Evolutionary conservation across 2,329 filamentous ascomycete genomes (phyloP).

Genomic region (Herpotrichia juniperi): DNA sequence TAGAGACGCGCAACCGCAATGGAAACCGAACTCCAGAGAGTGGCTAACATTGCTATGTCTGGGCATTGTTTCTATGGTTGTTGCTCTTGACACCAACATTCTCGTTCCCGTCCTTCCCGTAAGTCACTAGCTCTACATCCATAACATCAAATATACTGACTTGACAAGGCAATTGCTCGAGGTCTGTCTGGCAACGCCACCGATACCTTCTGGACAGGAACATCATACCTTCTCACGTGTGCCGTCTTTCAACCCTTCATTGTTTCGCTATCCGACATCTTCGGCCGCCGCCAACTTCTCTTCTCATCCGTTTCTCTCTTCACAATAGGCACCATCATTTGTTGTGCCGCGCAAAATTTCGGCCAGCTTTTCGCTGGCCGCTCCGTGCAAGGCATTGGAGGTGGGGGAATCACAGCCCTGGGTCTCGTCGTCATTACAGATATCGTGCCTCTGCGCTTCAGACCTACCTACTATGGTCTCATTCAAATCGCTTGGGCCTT

Average conservation of each 20-base stretch:
- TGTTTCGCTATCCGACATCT: conserved; percentile 51
- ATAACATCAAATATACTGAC: not conserved
- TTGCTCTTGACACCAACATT: conserved; percentile 38
- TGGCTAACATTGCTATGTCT: conserved; percentile 37
- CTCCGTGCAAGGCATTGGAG: conserved; percentile 36
- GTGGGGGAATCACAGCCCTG: conserved; percentile 39
- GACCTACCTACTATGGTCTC: conserved; percentile 44
- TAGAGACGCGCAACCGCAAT: not conserved
- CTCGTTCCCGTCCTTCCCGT: conserved; percentile 36
- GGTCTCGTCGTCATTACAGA: conserved; percentile 45
- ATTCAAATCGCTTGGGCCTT: conserved; percentile 55
- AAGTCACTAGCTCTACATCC: not conserved
- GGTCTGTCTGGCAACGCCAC: conserved; percentile 28
- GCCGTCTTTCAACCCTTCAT: conserved; percentile 64
- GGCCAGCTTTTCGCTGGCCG: conserved; percentile 26
- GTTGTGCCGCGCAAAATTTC: not conserved
- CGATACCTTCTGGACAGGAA: conserved; percentile 74
- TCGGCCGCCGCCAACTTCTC: conserved; percentile 55
- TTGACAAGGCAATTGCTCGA: conserved; percentile 26
- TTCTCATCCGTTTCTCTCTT: conserved; percentile 51
- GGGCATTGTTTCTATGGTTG: conserved; percentile 33
- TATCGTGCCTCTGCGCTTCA: conserved; percentile 30
- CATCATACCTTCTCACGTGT: conserved; percentile 70
- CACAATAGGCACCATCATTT: conserved; percentile 24
- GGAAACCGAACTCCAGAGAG: conserved; percentile 19